Conservation (phyloP, 2,329 filamentous ascomycete genomes). For the Hymenotorrendiella dingleyae region DNA sequence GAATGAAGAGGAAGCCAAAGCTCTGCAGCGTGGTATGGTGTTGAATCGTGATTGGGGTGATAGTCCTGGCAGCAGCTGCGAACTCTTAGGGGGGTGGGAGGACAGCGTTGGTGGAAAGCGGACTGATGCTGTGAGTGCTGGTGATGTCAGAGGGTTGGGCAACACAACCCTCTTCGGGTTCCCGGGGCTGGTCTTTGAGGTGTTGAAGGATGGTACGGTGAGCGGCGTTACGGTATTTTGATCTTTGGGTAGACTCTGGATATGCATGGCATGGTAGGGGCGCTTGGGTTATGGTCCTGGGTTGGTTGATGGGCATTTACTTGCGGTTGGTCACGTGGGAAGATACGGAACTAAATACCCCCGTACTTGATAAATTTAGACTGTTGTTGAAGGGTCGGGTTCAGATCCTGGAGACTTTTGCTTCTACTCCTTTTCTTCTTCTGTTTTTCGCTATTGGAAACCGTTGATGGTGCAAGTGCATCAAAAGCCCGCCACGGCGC, state of each 20-base stretch:
- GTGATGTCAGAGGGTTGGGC: slow-evolving; percentile 50
- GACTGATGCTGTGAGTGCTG: slow-evolving; percentile 37
- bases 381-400: too few species aligned
- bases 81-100: slow-evolving; percentile 77
- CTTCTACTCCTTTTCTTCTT: too few species aligned
- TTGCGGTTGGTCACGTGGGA: too few species aligned
- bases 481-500: too few species aligned
- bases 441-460: too few species aligned
- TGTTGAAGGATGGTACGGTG: slow-evolving; percentile 85
- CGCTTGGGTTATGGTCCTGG: too few species aligned
- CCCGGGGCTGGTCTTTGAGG: slow-evolving; percentile 90
- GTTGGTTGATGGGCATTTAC: slow-evolving; percentile 1
- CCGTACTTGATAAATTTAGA: too few species aligned
- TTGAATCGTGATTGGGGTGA: slow-evolving; percentile 88
- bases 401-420: too few species aligned
- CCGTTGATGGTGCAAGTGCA: too few species aligned
- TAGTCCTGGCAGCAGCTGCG: slow-evolving; percentile 83
- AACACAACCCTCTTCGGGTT: slow-evolving; percentile 90
- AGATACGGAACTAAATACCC: too few species aligned
- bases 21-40: slow-evolving; percentile 69
- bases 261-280: too few species aligned
- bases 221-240: slow-evolving; percentile 86
- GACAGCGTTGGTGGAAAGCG: slow-evolving; percentile 49
- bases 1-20: slow-evolving; percentile 44
- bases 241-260: slow-evolving; percentile 6